phyloP scores from a whole-genome alignment of 371 early-diverging fungal genomes.

The Rhizopus arrhizus region DNA sequence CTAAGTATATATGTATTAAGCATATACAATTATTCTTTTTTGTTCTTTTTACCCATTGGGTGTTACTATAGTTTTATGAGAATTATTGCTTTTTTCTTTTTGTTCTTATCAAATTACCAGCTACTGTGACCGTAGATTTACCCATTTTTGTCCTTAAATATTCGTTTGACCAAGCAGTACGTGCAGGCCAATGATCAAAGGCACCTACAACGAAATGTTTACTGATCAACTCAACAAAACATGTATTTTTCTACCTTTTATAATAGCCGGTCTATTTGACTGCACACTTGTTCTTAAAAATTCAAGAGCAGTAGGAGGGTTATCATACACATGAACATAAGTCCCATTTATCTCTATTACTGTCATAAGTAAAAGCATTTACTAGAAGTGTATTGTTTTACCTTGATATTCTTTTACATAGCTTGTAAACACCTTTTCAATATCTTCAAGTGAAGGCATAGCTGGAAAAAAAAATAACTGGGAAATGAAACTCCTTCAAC shows the following conservation, averaged over 20 bases:
- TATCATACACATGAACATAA: slow-evolving; percentile 26
- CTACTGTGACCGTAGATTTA: slow-evolving; percentile 60
- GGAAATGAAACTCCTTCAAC: slow-evolving; percentile 1
- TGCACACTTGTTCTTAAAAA: slow-evolving; percentile 45
- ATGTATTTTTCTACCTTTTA: slow-evolving; percentile 31
- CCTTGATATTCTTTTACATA: slow-evolving; percentile 54
- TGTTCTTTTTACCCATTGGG: slow-evolving; percentile 42
- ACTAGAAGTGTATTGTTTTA: background rate
- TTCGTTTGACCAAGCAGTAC: slow-evolving; percentile 61
- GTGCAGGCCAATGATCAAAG: slow-evolving; percentile 65
- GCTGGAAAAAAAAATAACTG: background rate
- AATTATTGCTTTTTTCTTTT: background rate
- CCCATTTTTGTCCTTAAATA: slow-evolving; percentile 57
- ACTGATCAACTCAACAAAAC: background rate
- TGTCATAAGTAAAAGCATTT: background rate
- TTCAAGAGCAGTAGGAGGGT: slow-evolving; percentile 46
- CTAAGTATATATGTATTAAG: slow-evolving; percentile 30
- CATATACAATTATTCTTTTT: background rate
- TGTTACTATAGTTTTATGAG: slow-evolving; percentile 26
- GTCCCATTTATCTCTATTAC: slow-evolving; percentile 47
- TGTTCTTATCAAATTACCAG: slow-evolving; percentile 36
- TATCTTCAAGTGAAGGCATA: slow-evolving; percentile 6
- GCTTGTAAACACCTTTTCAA: slow-evolving; percentile 28
- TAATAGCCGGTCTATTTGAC: slow-evolving; percentile 49
- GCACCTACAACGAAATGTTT: slow-evolving; percentile 25